Conservation (phyloP, 2,329 filamentous ascomycete species). For the Apiospora kogelbergensis region DNA sequence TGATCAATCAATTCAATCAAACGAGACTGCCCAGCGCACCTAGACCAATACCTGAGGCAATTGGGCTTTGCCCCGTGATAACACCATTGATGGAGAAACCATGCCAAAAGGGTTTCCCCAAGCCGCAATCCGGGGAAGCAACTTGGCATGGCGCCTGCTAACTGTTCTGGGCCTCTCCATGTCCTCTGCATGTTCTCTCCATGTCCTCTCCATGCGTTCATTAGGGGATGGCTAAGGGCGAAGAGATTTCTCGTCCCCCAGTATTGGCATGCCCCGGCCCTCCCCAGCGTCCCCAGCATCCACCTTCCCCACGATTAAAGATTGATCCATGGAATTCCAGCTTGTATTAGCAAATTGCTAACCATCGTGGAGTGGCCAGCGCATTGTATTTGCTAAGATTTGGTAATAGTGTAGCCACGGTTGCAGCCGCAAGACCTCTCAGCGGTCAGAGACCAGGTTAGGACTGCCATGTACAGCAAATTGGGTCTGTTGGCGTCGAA, state of each 20-base stretch:
- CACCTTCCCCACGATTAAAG: slow-evolving; percentile 6
- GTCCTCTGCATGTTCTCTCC: not conserved
- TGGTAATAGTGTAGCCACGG: not conserved
- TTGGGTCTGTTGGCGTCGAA: slow-evolving; percentile 1
- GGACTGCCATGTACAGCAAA: not conserved
- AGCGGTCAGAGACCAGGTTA: slow-evolving; percentile 8
- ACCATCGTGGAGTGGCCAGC: slow-evolving; percentile 1
- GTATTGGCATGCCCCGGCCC: not conserved
- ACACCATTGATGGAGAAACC: not conserved
- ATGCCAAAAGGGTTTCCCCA: slow-evolving; percentile 4
- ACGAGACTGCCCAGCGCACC: not conserved
- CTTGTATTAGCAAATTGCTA: slow-evolving; percentile 1
- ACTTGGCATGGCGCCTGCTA: not conserved
- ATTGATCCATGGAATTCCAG: not conserved
- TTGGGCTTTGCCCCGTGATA: not conserved
- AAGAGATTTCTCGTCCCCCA: not conserved
- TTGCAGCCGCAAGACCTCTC: not conserved
- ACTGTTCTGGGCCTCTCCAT: not conserved
- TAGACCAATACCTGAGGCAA: not conserved
- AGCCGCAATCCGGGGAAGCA: slow-evolving; percentile 2
- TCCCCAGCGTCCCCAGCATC: not conserved
- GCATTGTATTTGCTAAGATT: not conserved
- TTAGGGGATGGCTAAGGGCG: not conserved
- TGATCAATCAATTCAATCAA: not conserved
- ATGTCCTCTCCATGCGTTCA: not conserved